phyloP scores from a whole-genome alignment of 176 grass and related monocot species.

The Carex scoparia region DNA sequence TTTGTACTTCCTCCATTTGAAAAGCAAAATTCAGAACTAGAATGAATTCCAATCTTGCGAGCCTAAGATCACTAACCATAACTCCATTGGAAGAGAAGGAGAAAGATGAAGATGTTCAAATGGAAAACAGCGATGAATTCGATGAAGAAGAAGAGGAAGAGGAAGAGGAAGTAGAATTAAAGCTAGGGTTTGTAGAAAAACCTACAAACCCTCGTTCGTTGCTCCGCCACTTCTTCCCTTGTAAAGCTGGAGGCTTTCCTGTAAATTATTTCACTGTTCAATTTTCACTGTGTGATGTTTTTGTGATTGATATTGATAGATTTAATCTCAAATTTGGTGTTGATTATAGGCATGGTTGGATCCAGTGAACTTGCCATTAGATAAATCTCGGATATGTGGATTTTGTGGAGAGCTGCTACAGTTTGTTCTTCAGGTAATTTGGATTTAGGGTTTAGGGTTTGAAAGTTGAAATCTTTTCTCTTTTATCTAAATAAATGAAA shows the following conservation, averaged over 20 bases:
- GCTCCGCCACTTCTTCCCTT: conserved; percentile 71
- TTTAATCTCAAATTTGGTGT: not conserved
- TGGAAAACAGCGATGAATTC: conserved; percentile 1
- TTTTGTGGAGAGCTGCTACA: conserved; percentile 74
- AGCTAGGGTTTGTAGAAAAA: conserved; percentile 58
- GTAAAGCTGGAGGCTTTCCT: conserved; percentile 72
- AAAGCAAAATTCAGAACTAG: not conserved
- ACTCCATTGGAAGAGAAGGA: not conserved
- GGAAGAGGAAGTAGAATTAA: conserved; percentile 45
- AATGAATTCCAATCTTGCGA: conserved; percentile 4
- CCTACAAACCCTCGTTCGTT: conserved; percentile 42
- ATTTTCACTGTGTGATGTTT: not conserved
- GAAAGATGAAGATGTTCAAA: not conserved
- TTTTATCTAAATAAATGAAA: not conserved
- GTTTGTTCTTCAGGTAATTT: conserved; percentile 72
- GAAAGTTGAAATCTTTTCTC: not conserved
- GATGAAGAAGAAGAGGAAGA: conserved; percentile 30
- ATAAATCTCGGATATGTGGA: conserved; percentile 43
- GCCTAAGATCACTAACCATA: conserved; percentile 1
- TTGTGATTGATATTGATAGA: not conserved
- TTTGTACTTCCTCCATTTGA: not conserved
- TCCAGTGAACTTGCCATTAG: conserved; percentile 54
- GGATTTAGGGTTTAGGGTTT: not conserved
- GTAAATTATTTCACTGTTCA: not conserved
- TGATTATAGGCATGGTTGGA: conserved; percentile 68